Evolutionary conservation across 2,329 filamentous ascomycete species (phyloP), one percentile per base, ranked within the genome.

Genomic region (Escovopsis sp.): DNA sequence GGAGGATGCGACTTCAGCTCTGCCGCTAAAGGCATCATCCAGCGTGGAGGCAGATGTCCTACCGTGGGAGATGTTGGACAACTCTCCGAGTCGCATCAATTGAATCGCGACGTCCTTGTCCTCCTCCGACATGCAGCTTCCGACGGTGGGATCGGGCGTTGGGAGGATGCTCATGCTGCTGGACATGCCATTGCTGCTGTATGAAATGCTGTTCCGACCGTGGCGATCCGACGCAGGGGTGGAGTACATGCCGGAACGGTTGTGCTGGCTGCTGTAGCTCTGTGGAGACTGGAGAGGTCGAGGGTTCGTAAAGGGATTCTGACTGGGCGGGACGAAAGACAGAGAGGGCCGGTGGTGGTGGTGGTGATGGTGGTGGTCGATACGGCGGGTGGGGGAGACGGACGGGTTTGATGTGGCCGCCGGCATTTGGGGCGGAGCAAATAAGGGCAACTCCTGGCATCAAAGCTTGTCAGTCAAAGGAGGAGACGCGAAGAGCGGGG

Each of bases 361-460:
- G 20, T 20, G 20, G 20, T 20, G 20, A 20, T 20, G 20, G 20
- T 20, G 27, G 36, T 84, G 66, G 64, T 84, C 74, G 62, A 82
- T 70, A 39, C 86, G 84, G 55, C 89, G 81, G 57, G 87, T 85
- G 46, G 89, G 89, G 25, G 89, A 96, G 40, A 94, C 83, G 15
- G 89, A 96, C n/a, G 88, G 89, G 53, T 89, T 87, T n/a, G 89
- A 95, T n/a, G 84, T 83, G 39, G 86, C 81, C 51, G 89, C 83
- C 39, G 89, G 89, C 65, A 95, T 88, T 64, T 93, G 89, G 47
- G 85, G 85, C 50, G 89, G 89, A 48, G 86, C 88, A 61, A 96
- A 98, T 41, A 98, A 71, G 42, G 91, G 91, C 41, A 98, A 71
- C 73, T 96, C 89, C 91, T 98, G 59, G 43, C 47, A 41, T 45